Evolutionary conservation across 1,284 basidiomycete genomes (phyloP).

Genomic region (Ganoderma leucocontextum): DNA sequence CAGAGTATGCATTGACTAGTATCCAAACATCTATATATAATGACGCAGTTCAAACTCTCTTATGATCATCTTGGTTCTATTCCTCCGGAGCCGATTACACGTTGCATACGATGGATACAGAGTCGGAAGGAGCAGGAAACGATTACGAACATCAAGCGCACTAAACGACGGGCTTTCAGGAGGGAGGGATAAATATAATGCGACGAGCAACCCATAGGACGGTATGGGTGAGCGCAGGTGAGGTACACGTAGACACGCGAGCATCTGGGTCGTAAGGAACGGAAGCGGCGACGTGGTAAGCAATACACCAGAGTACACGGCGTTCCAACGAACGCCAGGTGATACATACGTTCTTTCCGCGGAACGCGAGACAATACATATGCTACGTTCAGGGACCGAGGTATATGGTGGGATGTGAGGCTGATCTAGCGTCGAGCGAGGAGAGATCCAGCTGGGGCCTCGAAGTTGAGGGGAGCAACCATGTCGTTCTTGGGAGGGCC

Average conservation of each 20-base stretch:
- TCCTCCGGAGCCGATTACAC: neutral
- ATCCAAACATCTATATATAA: no score
- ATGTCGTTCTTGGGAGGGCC: constrained; percentile 31
- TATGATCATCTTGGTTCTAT: neutral
- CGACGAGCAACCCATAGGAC: neutral
- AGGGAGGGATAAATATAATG: constrained; percentile 1
- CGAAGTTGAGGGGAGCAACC: constrained; percentile 51
- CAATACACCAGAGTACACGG: constrained; percentile 1
- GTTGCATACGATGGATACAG: constrained; percentile 7
- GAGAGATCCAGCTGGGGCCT: constrained; percentile 66
- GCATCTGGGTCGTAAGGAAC: neutral
- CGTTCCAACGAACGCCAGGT: neutral
- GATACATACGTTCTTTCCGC: constrained; percentile 4
- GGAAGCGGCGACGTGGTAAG: neutral
- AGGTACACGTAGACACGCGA: neutral
- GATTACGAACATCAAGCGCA: neutral
- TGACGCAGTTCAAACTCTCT: neutral
- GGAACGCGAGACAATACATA: constrained; percentile 4
- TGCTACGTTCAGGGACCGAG: neutral
- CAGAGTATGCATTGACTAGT: neutral
- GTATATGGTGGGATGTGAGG: constrained; percentile 1
- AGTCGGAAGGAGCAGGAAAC: neutral
- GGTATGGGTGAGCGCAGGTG: neutral
- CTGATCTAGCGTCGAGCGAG: constrained; percentile 49
- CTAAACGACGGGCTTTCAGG: neutral